Evolutionary conservation across 2,329 filamentous ascomycete species (phyloP).

Genomic region (Colletotrichum liaoningense): DNA sequence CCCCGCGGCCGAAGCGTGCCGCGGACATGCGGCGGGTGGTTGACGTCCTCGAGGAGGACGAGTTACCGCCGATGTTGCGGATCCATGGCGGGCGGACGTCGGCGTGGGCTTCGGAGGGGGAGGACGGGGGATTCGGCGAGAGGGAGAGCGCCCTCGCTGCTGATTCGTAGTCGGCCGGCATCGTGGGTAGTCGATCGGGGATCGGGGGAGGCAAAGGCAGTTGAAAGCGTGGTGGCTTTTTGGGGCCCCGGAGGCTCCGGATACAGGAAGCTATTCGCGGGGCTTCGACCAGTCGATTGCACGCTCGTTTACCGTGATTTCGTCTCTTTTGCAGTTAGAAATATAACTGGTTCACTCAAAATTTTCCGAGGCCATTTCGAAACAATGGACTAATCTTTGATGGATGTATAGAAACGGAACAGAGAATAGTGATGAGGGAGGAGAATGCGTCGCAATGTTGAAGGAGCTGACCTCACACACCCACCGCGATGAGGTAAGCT

Average conservation of each 20-base stretch:
- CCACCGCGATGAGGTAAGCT: slow-evolving; percentile 34
- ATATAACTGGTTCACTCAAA: not conserved
- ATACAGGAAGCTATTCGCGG: slow-evolving; percentile 13
- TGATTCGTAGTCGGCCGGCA: slow-evolving; percentile 64
- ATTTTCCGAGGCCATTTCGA: slow-evolving; percentile 17
- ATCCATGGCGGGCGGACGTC: slow-evolving; percentile 60
- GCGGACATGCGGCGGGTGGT: slow-evolving; percentile 53
- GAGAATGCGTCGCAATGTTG: slow-evolving; percentile 8
- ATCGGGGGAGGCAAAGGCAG: not conserved
- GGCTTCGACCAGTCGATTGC: slow-evolving; percentile 7
- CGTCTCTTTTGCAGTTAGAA: not conserved
- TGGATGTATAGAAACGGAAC: not conserved
- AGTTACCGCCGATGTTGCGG: slow-evolving; percentile 35
- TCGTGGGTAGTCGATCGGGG: slow-evolving; percentile 41
- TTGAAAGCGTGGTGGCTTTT: not conserved
- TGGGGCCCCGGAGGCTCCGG: slow-evolving; percentile 22
- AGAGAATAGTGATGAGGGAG: slow-evolving; percentile 5
- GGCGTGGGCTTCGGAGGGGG: slow-evolving; percentile 46
- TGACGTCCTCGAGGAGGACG: slow-evolving; percentile 39
- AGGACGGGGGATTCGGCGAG: slow-evolving; percentile 48
- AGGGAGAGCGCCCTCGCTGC: slow-evolving; percentile 62
- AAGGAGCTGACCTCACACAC: slow-evolving; percentile 18
- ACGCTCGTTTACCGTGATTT: not conserved
- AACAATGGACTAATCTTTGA: not conserved
- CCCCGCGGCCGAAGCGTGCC: slow-evolving; percentile 47